Conservation (phyloP, 2,329 filamentous ascomycete genomes). For the Talaromyces sp. region DNA sequence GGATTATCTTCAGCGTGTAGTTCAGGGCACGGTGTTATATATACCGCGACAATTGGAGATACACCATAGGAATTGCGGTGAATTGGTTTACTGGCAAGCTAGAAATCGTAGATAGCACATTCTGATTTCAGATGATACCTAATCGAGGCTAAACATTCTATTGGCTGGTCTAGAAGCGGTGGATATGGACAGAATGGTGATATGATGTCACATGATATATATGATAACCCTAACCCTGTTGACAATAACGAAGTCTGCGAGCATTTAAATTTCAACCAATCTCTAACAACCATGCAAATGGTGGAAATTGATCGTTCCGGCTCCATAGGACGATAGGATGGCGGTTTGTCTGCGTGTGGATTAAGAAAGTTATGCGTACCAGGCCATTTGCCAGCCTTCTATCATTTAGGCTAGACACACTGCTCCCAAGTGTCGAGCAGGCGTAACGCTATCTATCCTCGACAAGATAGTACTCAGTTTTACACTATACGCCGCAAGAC, state of each 20-base stretch:
- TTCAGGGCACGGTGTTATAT: background rate
- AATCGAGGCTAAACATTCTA: background rate
- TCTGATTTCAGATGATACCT: slow-evolving; percentile 1
- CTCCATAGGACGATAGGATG: background rate
- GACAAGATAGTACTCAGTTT: background rate
- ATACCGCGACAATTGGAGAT: background rate
- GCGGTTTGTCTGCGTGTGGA: too few species aligned
- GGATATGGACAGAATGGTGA: background rate
- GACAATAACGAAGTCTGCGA: too few species aligned
- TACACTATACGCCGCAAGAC: background rate
- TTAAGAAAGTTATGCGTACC: too few species aligned
- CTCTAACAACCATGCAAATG: background rate
- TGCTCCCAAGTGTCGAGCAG: too few species aligned
- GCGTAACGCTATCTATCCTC: background rate
- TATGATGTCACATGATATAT: slow-evolving; percentile 8
- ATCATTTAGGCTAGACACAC: too few species aligned
- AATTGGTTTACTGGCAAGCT: background rate
- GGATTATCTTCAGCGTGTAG: background rate
- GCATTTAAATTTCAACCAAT: too few species aligned
- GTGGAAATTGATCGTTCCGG: background rate
- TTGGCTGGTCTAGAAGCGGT: background rate
- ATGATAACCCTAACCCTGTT: background rate
- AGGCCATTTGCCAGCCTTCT: background rate
- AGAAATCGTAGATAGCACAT: background rate
- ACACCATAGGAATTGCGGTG: too few species aligned